Base-by-base conservation (phyloP, 2,329 filamentous ascomycete species). In the Aspergillus sp. region DNA sequence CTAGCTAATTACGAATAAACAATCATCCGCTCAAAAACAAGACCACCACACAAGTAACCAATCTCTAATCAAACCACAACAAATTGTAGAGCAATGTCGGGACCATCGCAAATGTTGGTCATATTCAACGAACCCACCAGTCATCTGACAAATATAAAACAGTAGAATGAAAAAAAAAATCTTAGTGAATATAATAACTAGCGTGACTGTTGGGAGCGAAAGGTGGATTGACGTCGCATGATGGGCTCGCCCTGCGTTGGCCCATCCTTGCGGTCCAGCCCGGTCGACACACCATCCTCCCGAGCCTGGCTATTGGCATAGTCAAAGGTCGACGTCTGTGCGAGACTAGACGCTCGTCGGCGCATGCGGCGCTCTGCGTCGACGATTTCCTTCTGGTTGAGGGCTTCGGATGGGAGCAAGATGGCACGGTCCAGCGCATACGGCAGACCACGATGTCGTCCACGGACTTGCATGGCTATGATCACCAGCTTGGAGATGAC, bases 341-440 rank as follows among this genome's bases (percentile, higher is more conserved):
- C 74, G 16, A 71, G 51, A 25, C 63, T 71, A 3, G 73, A 75
- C 13, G 62, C 49, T 13, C 71, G 69, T 9, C 72, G 68, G 45
- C 69, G 71, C 57, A 75, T 64, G 38, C 78, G 68, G 20, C 72
- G 72, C 19, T 76, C 75, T 1, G 77, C 78, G 53, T 84, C 79
- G 21, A 74, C 74, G 4, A 77, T 76, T 60, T 88, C 86, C 52
- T 82, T 83, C 57, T 81, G 74, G 49, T 87, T 80, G 3, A 87
- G 68, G n/a, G 79, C 78, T 56, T 88, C 86, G 9, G 80, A 84
- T 0, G 87, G 87, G 1, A 89, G 76, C 1, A 89, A 69, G 49
- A 89, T 87, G 25, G 87, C 87, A 45, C 86, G 82, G 60, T 90
- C 87, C 6, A 88, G 71, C 67, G 91, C 71, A 61, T 87, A 86